Evolutionary conservation across 306 rosid species (phyloP).

Genomic region (Nissolia schottii): DNA sequence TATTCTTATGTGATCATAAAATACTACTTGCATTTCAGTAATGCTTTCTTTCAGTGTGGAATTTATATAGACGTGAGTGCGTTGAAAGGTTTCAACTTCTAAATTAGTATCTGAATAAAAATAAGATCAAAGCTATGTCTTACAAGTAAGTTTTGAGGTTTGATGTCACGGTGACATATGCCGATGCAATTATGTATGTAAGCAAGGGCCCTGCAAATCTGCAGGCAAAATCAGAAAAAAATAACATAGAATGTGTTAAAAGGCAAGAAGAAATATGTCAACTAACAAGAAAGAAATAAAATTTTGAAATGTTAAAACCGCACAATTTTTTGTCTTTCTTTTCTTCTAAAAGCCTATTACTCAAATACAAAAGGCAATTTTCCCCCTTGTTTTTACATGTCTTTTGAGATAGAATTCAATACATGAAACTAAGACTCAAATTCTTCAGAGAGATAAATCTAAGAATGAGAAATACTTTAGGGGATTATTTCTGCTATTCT

Average conservation of each 20-base stretch:
- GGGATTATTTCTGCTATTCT: background rate
- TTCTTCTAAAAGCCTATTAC: background rate
- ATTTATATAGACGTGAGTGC: constrained; percentile 1
- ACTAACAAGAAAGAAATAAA: background rate
- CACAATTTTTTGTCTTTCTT: background rate
- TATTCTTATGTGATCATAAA: background rate
- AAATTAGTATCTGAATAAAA: background rate
- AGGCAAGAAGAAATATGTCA: background rate
- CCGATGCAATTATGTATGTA: constrained; percentile 94
- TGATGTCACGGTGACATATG: constrained; percentile 98
- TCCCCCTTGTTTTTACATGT: background rate
- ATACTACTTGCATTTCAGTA: background rate
- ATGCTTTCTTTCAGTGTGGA: background rate
- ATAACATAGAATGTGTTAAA: constrained; percentile 3
- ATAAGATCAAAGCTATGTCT: constrained; percentile 25
- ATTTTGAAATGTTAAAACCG: background rate
- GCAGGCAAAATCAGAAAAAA: constrained; percentile 36
- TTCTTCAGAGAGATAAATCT: background rate
- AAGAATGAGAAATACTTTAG: constrained; percentile 3
- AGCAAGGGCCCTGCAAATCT: constrained; percentile 98
- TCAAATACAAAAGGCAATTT: background rate
- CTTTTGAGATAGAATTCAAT: constrained; percentile 1
- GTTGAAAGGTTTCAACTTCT: constrained; percentile 11
- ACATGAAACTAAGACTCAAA: background rate
- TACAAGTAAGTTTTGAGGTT: constrained; percentile 97